These are phyloP conservation scores for Coemansia brasiliensis DNA, from an alignment of 192 early-diverging fungal species.

Conservation along the genomic window DNA sequence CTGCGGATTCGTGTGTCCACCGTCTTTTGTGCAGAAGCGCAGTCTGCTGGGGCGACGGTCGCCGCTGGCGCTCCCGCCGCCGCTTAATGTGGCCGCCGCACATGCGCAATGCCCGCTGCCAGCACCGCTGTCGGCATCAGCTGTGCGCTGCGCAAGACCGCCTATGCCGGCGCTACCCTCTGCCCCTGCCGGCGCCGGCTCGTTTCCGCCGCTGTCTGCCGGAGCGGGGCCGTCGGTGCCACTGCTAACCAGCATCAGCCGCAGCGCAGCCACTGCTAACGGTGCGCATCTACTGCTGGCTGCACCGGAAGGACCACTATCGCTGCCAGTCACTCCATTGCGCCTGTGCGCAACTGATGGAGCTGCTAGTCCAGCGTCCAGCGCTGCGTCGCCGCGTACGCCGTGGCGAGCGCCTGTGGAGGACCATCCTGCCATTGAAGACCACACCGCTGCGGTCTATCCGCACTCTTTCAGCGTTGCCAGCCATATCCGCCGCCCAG, in stretches of 20 bases:
- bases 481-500: slow-evolving; percentile 48
- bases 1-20: slow-evolving; percentile 3
- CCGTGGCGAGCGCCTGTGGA: slow-evolving; percentile 20
- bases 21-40: slow-evolving; percentile 43
- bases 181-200: slow-evolving; percentile 3
- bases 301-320: slow-evolving; percentile 36
- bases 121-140: slow-evolving; percentile 35
- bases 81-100: slow-evolving; percentile 46
- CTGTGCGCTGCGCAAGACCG: slow-evolving; percentile 32
- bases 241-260: slow-evolving; percentile 39
- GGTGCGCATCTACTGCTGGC: slow-evolving; percentile 36
- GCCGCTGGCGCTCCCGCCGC: slow-evolving; percentile 42
- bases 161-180: slow-evolving; percentile 6
- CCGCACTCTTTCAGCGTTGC: slow-evolving; percentile 53
- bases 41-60: slow-evolving; percentile 46
- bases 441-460: slow-evolving; percentile 42
- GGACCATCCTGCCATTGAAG: slow-evolving; percentile 40
- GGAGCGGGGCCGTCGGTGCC: slow-evolving; percentile 18
- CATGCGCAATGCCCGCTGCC: slow-evolving; percentile 38
- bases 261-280: slow-evolving; percentile 48
- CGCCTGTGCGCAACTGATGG: slow-evolving; percentile 9
- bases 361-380: slow-evolving; percentile 18
- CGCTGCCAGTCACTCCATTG: slow-evolving; percentile 47
- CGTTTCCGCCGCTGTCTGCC: slow-evolving; percentile 4
- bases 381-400: slow-evolving; percentile 27